These are phyloP conservation scores for Arxiozyma bovina DNA, from an alignment of 1,139 yeast genomes.

Conservation along the genomic window DNA sequence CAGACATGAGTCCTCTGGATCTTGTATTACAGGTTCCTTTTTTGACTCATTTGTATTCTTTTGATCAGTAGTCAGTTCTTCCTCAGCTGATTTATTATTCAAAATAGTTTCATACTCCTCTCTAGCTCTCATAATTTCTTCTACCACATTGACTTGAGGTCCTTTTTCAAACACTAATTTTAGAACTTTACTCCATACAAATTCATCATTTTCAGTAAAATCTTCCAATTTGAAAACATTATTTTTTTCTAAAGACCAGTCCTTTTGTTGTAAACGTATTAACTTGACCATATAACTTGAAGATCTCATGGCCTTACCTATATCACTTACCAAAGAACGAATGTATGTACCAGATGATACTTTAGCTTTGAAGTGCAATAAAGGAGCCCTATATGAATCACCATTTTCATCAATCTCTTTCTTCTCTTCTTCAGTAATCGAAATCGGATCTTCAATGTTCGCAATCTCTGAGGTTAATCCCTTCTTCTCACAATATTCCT, in stretches of 20 bases:
- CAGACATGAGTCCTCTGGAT: conserved; percentile 1
- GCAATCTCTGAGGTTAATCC: conserved; percentile 32
- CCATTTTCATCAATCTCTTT: conserved; percentile 25
- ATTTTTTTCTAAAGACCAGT: conserved; percentile 61
- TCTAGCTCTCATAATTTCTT: conserved; percentile 22
- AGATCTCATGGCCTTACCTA: conserved; percentile 72
- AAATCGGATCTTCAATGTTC: conserved; percentile 32
- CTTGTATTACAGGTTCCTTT: neutral
- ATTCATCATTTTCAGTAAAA: conserved; percentile 45
- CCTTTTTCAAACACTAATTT: conserved; percentile 41
- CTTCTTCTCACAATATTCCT: conserved; percentile 42
- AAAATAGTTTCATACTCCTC: conserved; percentile 9
- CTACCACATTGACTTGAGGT: conserved; percentile 31
- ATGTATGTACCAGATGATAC: conserved; percentile 96
- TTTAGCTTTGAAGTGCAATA: conserved; percentile 61
- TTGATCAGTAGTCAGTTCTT: neutral
- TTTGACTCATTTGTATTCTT: neutral
- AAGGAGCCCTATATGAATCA: conserved; percentile 43
- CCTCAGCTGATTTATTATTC: neutral
- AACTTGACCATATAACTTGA: conserved; percentile 87
- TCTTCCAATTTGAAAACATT: conserved; percentile 64
- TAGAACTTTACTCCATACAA: conserved; percentile 61
- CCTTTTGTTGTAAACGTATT: conserved; percentile 65
- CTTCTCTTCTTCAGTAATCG: conserved; percentile 26
- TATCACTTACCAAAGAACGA: conserved; percentile 79